phyloP scores from a whole-genome alignment of 805 yeast genomes.

The Ogataea salicorniae region DNA sequence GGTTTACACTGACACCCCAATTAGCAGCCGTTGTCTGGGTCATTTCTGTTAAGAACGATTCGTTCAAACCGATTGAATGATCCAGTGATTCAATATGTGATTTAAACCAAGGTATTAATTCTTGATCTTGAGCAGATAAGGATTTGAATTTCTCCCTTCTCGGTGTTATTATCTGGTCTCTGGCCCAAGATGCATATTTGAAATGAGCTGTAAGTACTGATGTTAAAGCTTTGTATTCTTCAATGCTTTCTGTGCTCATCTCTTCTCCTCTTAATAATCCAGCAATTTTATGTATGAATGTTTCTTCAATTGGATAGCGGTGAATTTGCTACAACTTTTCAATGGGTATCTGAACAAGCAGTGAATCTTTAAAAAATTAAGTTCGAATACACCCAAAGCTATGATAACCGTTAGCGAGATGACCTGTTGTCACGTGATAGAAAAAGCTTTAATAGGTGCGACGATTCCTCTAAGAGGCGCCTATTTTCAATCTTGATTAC shows the following conservation, averaged over 20 bases:
- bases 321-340: no score
- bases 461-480: no score
- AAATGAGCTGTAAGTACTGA: conserved; percentile 29
- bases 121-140: conserved; percentile 36
- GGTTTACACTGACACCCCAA: conserved; percentile 43
- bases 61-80: conserved; percentile 41
- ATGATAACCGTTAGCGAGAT: no score
- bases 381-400: no score
- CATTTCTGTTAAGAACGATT: conserved; percentile 36
- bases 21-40: conserved; percentile 39
- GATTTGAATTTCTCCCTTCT: conserved; percentile 30
- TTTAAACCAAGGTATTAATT: conserved; percentile 46
- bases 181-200: conserved; percentile 33
- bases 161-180: conserved; percentile 28
- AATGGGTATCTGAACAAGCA: no score
- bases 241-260: not conserved
- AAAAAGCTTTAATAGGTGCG: no score
- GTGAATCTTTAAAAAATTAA: no score
- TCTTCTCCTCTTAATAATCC: no score
- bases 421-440: no score
- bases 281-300: no score
- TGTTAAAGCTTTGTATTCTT: conserved; percentile 29
- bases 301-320: no score
- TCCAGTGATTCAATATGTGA: conserved; percentile 35
- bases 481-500: no score